Evolutionary conservation across 257 asterid genomes (phyloP).

Genomic region (Solanum tacnaense): DNA sequence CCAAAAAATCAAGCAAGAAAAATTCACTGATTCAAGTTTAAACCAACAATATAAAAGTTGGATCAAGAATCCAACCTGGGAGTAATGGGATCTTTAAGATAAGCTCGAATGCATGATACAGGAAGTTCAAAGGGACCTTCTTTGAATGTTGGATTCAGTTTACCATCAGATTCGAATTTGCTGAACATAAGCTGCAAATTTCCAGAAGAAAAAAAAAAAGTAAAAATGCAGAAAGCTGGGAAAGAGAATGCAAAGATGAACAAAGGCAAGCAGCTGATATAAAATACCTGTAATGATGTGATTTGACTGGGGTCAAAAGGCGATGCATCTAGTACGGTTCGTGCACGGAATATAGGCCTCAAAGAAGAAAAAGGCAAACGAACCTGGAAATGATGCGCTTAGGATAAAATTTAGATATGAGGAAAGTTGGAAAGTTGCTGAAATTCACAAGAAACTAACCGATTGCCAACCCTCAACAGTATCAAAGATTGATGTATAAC

Average conservation of each 20-base stretch:
- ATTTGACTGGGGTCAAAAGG: conserved; percentile 80
- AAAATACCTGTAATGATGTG: conserved; percentile 65
- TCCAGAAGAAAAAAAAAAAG: not conserved
- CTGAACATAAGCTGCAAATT: conserved; percentile 87
- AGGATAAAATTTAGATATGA: not conserved
- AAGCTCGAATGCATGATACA: conserved; percentile 69
- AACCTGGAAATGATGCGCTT: conserved; percentile 32
- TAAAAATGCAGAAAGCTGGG: not conserved
- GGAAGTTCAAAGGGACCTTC: conserved; percentile 94
- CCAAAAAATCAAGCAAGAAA: not conserved
- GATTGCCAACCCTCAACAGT: conserved; percentile 86
- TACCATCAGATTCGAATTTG: conserved; percentile 92
- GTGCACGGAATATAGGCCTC: conserved; percentile 93
- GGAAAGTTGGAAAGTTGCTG: not conserved
- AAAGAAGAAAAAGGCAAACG: conserved; percentile 75
- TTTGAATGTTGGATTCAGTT: conserved; percentile 73
- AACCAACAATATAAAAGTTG: not conserved
- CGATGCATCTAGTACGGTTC: conserved; percentile 66
- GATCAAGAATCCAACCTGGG: conserved; percentile 40
- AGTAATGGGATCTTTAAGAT: conserved; percentile 67
- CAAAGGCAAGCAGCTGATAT: not conserved
- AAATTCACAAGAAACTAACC: conserved; percentile 25
- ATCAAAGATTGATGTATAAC: conserved; percentile 70
- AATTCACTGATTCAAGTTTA: not conserved
- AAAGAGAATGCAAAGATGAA: not conserved